phyloP scores from a whole-genome alignment of 192 early-diverging fungal genomes.

The Backusella australiensis region DNA sequence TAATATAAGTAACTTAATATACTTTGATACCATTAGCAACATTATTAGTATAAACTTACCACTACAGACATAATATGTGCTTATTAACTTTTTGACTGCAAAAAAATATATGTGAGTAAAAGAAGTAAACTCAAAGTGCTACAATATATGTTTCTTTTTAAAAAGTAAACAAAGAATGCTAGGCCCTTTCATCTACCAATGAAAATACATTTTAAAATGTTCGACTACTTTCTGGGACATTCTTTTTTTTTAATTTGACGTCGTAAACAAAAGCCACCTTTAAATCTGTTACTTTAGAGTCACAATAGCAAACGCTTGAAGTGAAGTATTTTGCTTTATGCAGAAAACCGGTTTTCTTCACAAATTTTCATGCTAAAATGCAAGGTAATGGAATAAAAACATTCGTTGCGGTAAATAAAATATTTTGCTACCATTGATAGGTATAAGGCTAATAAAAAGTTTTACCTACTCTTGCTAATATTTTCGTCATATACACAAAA shows the following conservation, averaged over 20 bases:
- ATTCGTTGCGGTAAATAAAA: conserved; percentile 10
- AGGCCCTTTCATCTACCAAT: not conserved
- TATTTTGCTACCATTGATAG: not conserved
- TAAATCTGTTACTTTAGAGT: not conserved
- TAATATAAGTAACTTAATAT: not conserved
- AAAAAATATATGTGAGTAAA: not conserved
- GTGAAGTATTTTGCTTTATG: not conserved
- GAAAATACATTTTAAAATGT: not conserved
- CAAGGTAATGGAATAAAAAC: not conserved
- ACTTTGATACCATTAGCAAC: not conserved
- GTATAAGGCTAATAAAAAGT: too few relatives aligned
- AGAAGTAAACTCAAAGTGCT: not conserved
- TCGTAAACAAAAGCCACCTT: not conserved
- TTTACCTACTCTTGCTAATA: too few relatives aligned
- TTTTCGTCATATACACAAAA: too few relatives aligned
- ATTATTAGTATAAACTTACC: not conserved
- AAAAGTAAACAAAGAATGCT: not conserved
- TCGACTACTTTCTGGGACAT: not conserved
- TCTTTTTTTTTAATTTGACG: not conserved
- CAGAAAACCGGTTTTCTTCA: not conserved
- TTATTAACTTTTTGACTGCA: not conserved
- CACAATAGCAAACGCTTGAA: not conserved
- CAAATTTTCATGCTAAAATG: not conserved
- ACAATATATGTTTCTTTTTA: not conserved
- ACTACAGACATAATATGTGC: not conserved